phyloP scores from a whole-genome alignment of 208 protist species.

The Crithidia fasciculata region DNA sequence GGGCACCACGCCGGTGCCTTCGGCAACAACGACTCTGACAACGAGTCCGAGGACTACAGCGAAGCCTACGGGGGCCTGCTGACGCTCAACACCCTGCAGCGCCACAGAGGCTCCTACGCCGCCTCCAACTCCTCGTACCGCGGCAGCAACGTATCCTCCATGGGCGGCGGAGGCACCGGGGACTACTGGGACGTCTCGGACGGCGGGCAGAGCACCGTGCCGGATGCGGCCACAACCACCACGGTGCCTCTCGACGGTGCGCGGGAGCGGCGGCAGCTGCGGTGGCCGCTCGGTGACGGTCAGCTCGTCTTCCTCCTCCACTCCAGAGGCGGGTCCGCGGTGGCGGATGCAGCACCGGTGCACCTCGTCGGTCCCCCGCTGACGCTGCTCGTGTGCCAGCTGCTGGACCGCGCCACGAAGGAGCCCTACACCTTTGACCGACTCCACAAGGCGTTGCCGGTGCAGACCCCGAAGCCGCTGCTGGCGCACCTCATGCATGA shows the following conservation, averaged over 20 bases:
- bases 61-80: conserved; percentile 60
- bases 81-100: conserved; percentile 32
- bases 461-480: conserved; percentile 50
- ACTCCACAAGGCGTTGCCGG: conserved; percentile 47
- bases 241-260: conserved; percentile 19
- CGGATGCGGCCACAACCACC: conserved; percentile 19
- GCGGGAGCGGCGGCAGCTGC: conserved; percentile 34
- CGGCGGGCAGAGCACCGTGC: conserved; percentile 24
- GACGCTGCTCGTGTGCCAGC: conserved; percentile 59
- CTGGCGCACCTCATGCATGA: conserved; percentile 54
- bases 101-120: conserved; percentile 14
- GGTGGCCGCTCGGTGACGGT: conserved; percentile 44
- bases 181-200: conserved; percentile 25
- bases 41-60: conserved; percentile 50
- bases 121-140: conserved; percentile 28
- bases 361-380: conserved; percentile 57
- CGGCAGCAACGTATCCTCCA: conserved; percentile 35
- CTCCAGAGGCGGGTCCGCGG: conserved; percentile 5
- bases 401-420: conserved; percentile 39
- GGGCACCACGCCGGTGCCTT: conserved; percentile 40
- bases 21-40: conserved; percentile 51
- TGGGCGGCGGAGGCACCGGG: conserved; percentile 15
- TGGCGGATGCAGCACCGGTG: conserved; percentile 10
- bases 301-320: conserved; percentile 46
- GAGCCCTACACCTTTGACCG: conserved; percentile 42